These are phyloP conservation scores for Nannochloropsis gaditana DNA, from an alignment of 108 stramenopile species.

Conservation along the genomic window DNA sequence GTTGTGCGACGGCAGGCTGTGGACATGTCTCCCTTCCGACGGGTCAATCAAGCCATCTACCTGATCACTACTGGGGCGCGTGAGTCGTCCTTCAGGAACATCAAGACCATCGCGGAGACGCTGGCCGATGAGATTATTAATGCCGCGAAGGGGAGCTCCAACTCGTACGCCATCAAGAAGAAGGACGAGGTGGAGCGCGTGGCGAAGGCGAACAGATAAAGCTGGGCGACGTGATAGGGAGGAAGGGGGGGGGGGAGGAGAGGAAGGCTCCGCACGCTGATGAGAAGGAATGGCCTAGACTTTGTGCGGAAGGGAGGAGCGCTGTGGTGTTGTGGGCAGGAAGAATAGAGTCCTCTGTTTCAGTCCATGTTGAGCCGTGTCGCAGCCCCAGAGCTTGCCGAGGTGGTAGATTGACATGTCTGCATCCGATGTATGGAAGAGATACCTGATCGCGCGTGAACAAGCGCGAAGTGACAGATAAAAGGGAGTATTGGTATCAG, in stretches of 20 bases:
- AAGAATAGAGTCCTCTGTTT: no score
- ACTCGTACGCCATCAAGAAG: slow-evolving; percentile 99
- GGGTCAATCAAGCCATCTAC: slow-evolving; percentile 97
- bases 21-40: slow-evolving; percentile 99
- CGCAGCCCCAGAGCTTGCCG: slow-evolving; percentile 23
- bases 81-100: slow-evolving; percentile 97
- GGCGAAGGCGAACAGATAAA: slow-evolving; percentile 98
- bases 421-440: no score
- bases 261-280: neutral
- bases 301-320: neutral
- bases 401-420: no score
- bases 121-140: slow-evolving; percentile 99
- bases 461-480: no score
- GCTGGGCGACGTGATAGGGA: neutral
- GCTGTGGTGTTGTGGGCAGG: no score
- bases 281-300: neutral
- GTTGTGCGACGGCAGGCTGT: slow-evolving; percentile 99
- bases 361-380: slow-evolving; percentile 31
- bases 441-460: no score
- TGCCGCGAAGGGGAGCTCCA: slow-evolving; percentile 95
- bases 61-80: slow-evolving; percentile 94
- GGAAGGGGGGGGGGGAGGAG: neutral
- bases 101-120: slow-evolving; percentile 99
- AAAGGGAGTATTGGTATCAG: no score
- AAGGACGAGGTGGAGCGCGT: slow-evolving; percentile 99